Base-by-base conservation (phyloP, 306 rosid genomes). In the Gillenia trifoliata region DNA sequence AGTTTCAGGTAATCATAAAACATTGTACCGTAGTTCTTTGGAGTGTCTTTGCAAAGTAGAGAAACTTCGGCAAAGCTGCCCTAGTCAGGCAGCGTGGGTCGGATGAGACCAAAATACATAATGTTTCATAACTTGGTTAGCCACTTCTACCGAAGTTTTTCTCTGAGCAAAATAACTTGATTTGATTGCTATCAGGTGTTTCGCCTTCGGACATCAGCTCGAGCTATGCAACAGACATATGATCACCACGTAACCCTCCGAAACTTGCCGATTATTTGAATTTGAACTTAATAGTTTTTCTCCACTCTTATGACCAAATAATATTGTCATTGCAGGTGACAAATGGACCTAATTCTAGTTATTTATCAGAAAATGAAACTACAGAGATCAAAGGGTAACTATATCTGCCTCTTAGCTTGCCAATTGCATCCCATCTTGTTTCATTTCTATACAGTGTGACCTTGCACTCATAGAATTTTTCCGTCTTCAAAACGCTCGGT, bases 121-220 rank as follows among this genome's bases (percentile, higher is more conserved):
- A 45, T 15, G 17, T 15, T 45, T 45, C 5, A 45, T 2, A 7
- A 45, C 52, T 4, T 4, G 20, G 20, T 2, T 16, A 15, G 7
- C 52, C 5, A 4, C 17, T 15, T 19, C 52, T 45, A 15, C 52
- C 17, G 0, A 15, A 15, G 13, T 0, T 45, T 45, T 45, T 45
- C 52, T 45, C 52, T 45, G 9, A 38, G 41, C 52, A 45, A 45
- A 15, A 45, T 45, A 19, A 70, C 29, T 1, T 33, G 43, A 22
- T 70, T 64, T 22, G 34, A 2, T 47, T 80, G 29, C n/a, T 75
- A 49, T 52, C 57, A 89, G 95, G 83, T 5, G 66, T 89, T 87
- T 75, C 83, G 33, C 80, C 77, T 85, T 20, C 82, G 85, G 77
- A 88, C 97, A 76, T 82, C 83, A 15, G 71, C 85, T 71, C 83